Evolutionary conservation across 768 basidiomycete genomes (phyloP), one percentile per base, ranked within the genome.

Genomic region (Rhodotorula paludigena): DNA sequence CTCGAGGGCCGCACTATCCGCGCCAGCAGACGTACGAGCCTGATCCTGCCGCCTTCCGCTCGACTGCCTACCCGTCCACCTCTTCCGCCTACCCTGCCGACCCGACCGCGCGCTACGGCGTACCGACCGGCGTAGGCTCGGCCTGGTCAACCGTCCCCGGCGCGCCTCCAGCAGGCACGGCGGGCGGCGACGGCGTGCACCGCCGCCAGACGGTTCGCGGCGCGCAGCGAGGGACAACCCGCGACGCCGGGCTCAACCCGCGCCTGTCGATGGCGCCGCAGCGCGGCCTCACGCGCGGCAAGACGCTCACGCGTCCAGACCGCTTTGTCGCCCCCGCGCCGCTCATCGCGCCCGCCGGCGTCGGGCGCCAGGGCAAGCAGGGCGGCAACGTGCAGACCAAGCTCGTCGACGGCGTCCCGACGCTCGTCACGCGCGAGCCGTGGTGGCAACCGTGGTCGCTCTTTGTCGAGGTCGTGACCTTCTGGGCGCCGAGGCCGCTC

Each of bases 301-400:
- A 98, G 82, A 99, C 96, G 11, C 86, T 99, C 73, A 97, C 90
- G 57, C 85, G 91, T 65, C 96, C 96, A 75, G 96, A 99, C 81
- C 86, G 96, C 64, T 84, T 89, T 76, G 89, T 97, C 56, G 92
- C 92, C 8, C 90, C 92, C 42, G 88, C 89, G 23, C 93, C 94
- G 9, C 87, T 99, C 75, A 93, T 99, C 68, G 91, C 89, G 62
- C 91, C 93, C 11, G 84, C 86, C 16, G 80, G 82, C 1, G 78
- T 81, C 45, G 70, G 63, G 21, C 60, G 33, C 23, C 55, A 42
- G 8, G 73, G 42, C n/a, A 66, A 61, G 18, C 44, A 64, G 60
- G 60, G 63, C 47, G 61, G 73, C 16, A 51, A 53, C 20, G 54
- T 62, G n/a, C 56, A 63, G 61, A 64, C 71, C n/a, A 60, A 59